Evolutionary conservation across 2,329 filamentous ascomycete species (phyloP), one percentile per base, ranked within the genome.

Genomic region (Fonsecaea multimorphosa): DNA sequence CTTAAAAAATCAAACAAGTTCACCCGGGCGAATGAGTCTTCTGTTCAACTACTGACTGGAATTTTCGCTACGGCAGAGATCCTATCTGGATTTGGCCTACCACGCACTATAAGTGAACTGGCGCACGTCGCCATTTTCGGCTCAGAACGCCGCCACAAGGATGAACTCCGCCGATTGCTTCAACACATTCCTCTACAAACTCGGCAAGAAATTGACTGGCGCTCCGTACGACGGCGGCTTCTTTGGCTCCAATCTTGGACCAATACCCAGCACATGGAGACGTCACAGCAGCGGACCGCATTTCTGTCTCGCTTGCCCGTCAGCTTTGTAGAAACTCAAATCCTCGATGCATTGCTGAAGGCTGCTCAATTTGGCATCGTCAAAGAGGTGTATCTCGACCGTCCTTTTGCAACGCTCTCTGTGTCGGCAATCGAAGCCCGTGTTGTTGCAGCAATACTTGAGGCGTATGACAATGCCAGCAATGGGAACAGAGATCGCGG

Each of bases 401-500:
- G 73, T 22, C 66, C 64, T 1, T 69, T 75, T 8, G 69, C 74
- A 7, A 77, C 79, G 16, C 74, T 87, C 11, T 74, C 76, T n/a
- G 66, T 72, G 7, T 71, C 76, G 0, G 81, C 82, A 31, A 80
- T 86, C 6, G 85, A 89, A 75, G 73, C 78, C 27, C 79, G 83
- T 14, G 79, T 88, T 16, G 75, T 85, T 14, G 79, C 79, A 8
- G 79, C 83, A 40, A 83, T 85, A 19, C 82, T 86, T 75, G 76
- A 83, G 27, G 79, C 82, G 22, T 89, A 89, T 72, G 87, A 89
- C 73, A 87, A 87, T 68, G 87, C 87, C 22, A 89, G 83, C 73
- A 89, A 89, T 71, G 87, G 87, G 32, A 89, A 89, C 72, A 81
- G 82, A 68, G 87, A 82, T 19, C 81, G 87, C 70, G 87, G 87